Conservation (phyloP, 192 early-diverging fungal species). For the Gigaspora rosea region DNA sequence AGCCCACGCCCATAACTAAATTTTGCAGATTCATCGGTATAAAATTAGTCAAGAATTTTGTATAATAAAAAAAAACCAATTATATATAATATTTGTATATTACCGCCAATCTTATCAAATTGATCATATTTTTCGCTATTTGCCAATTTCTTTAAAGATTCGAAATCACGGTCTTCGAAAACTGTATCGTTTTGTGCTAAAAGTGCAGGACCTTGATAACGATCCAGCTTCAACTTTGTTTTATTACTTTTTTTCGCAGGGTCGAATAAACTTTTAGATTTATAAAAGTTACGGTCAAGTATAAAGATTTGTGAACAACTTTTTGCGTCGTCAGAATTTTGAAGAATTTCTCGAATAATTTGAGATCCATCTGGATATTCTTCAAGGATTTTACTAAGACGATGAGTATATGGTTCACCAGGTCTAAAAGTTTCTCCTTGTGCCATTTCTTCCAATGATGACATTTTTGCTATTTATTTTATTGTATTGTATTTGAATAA, state of each 20-base stretch:
- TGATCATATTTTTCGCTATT: conserved; percentile 33
- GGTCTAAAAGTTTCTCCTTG: conserved; percentile 14
- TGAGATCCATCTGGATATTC: conserved; percentile 50
- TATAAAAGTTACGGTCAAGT: neutral
- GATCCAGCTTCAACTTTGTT: conserved; percentile 10
- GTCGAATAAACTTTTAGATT: neutral
- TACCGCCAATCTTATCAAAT: conserved; percentile 1
- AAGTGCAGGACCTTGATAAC: conserved; percentile 35
- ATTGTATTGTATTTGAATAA: too few relatives aligned
- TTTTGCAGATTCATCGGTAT: neutral
- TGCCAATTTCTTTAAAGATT: conserved; percentile 24
- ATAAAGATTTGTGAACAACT: neutral
- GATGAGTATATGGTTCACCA: conserved; percentile 35
- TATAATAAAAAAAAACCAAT: neutral
- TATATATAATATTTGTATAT: neutral
- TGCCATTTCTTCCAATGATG: neutral
- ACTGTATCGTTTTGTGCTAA: conserved; percentile 28
- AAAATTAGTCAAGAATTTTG: neutral
- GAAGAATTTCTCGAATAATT: conserved; percentile 45
- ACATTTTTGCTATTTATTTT: neutral
- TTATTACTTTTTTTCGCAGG: neutral
- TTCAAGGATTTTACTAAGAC: conserved; percentile 38
- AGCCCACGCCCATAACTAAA: conserved; percentile 10
- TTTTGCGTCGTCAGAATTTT: conserved; percentile 39
- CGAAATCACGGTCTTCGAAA: conserved; percentile 29